Evolutionary conservation across 441 rosid genomes (phyloP), one percentile per base, ranked within the genome.

Genomic region (Croton setiger): DNA sequence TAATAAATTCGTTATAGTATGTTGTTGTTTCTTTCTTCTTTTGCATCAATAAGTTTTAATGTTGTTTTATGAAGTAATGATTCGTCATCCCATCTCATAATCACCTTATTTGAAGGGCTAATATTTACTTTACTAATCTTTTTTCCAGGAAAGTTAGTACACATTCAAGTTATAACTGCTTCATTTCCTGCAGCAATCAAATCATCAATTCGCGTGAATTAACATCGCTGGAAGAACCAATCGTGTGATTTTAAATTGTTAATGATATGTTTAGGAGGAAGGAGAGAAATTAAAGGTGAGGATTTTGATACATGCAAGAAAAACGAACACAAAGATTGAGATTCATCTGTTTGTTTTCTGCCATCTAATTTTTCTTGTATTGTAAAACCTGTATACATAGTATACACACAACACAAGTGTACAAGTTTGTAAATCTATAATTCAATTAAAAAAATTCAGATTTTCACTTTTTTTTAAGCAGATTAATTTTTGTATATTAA

Each of bases 141-240:
- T 53, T 53, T 53, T 20, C 9, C 31, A 20, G 9, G 6, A 0
- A 54, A 21, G 35, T 23, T 54, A 23, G 17, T 23, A 13, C 31
- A 17, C 12, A 4, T 56, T 56, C 37, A 9, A 21, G 5, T 56
- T 27, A 27, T 55, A 0, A 67, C 48, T 39, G 39, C 39, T 56
- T 67, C 18, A 21, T 62, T 79, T 67, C 31, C 67, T 67, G 66
- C 80, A 80, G 80, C 77, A 69, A 78, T 51, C 63, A 6, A 80
- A 69, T 61, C 63, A 69, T 61, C 59, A 39, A 74, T 57, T 53
- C 66, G 39, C 48, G 27, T 56, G 70, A 72, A 64, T 70, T 55
- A 18, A 56, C 54, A 18, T 39, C 56, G 72, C 63, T 43, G n/a
- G 36, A 62, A 31, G 64, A 62, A 60, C 45, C 27, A 43, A n/a